These are phyloP conservation scores for Populus davidiana DNA, from an alignment of 345 rosid species.

Conservation along the genomic window DNA sequence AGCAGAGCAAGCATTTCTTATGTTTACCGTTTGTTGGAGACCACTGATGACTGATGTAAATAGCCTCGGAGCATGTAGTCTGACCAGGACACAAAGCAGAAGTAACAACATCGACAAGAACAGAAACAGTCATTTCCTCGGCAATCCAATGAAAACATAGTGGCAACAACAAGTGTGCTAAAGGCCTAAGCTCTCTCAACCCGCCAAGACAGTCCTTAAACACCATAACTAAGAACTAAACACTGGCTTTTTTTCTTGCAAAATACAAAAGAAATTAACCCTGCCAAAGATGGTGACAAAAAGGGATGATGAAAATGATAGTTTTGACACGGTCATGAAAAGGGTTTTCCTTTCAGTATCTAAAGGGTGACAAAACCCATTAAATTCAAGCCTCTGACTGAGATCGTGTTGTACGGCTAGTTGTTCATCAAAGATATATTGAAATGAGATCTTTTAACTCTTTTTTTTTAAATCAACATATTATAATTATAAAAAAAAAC, in stretches of 20 bases:
- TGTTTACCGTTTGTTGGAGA: conserved; percentile 49
- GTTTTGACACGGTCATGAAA: background rate
- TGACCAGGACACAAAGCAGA: conserved; percentile 47
- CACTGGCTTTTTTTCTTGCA: background rate
- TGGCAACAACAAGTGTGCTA: conserved; percentile 45
- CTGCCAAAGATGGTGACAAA: background rate
- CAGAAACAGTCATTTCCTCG: conserved; percentile 61
- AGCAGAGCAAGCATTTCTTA: background rate
- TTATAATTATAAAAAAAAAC: too few relatives aligned
- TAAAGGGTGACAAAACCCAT: background rate
- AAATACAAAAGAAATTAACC: background rate
- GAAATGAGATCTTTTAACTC: too few relatives aligned
- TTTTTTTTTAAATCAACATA: too few relatives aligned
- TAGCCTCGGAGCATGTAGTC: conserved; percentile 46
- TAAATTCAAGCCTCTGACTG: too few relatives aligned
- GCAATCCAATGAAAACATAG: conserved; percentile 53
- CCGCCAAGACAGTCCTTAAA: conserved; percentile 15
- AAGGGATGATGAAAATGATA: background rate
- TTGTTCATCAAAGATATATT: too few relatives aligned
- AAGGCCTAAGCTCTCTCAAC: conserved; percentile 38
- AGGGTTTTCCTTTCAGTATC: background rate
- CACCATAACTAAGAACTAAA: conserved; percentile 1
- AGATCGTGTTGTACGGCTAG: too few relatives aligned
- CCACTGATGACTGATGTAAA: conserved; percentile 46
- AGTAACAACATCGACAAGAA: conserved; percentile 54